A percentile compares a stretch with the other conserved stretches of the same genome.
phyloP scores from a whole-genome alignment of 2,329 filamentous ascomycete genomes.

The Verticillium nonalfalfae region DNA sequence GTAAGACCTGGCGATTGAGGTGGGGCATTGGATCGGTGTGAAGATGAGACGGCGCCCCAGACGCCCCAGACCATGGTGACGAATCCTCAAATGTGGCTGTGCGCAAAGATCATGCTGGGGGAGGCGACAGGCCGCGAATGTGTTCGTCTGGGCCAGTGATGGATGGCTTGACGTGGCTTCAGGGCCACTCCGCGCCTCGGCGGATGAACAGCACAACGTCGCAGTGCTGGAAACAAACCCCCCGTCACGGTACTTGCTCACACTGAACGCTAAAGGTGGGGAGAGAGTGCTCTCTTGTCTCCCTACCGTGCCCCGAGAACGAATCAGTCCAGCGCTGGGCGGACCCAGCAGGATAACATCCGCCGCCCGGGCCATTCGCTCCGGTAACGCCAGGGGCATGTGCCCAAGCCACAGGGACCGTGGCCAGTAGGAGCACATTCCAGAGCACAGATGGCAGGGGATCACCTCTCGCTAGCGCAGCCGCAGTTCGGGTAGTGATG shows the following conservation, averaged over 20 bases:
- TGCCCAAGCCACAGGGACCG: not conserved
- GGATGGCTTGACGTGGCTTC: not conserved
- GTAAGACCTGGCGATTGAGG: not conserved
- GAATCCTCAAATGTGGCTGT: not conserved
- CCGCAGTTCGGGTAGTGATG: conserved; percentile 2
- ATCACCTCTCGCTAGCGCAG: not conserved
- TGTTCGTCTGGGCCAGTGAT: not conserved
- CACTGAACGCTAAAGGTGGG: no score
- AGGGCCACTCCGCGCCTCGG: not conserved
- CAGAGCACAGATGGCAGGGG: not conserved
- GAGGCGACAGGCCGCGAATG: not conserved
- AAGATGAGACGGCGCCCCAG: not conserved
- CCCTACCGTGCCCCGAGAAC: no score
- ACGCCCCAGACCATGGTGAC: not conserved
- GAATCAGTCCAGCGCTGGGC: no score
- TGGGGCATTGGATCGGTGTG: not conserved
- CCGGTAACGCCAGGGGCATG: not conserved
- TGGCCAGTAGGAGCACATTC: not conserved
- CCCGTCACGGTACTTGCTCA: no score
- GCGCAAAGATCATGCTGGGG: not conserved
- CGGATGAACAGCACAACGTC: not conserved
- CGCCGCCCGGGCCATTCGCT: not conserved
- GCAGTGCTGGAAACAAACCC: not conserved
- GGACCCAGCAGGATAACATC: not conserved
- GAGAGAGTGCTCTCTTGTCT: no score